Evolutionary conservation across 306 rosid genomes (phyloP), one percentile per base, ranked within the genome.

Genomic region (Urtica urens): DNA sequence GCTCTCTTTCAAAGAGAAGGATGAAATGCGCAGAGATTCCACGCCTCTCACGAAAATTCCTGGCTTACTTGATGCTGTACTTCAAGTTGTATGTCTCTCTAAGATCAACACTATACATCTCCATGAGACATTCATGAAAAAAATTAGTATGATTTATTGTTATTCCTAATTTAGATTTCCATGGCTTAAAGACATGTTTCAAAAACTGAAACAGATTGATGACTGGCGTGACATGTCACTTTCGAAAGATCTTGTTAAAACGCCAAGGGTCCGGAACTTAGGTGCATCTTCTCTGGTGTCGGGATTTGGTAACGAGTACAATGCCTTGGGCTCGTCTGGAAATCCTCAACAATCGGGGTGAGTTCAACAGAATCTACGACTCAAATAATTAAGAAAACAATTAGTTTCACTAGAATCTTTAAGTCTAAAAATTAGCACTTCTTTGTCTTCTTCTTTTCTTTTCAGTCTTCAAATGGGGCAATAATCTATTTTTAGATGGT

Each of bases 211-310:
- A 69, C 77, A 92, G 99, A 82, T 92, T 57, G 96, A 82, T 63
- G 96, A 92, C 60, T 92, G 99, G 99, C 94, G 94, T 58, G 99
- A 92, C 53, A 72, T 92, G 57, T 87, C 86, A 2, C 79, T 85
- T 54, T 92, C 94, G 0, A 82, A 72, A 67, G 94, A 92, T 23
- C 66, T 71, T 15, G 72, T 55, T 18, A 85, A 68, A 78, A 58
- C 49, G 1, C 68, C 75, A 0, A 82, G 93, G 62, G 77, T 75
- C 19, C 75, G 96, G 65, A 71, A 77, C 7, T 66, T 92, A 46
- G 94, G 96, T 63, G 73, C 71, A 19, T 85, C 75, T 75, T 73
- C 90, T 38, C 51, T 65, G 62, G 93, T 74, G 39, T 66, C 93
- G 12, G 96, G 99, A 52, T 92, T 92, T 63, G 99, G 99, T 59